These are phyloP conservation scores for Zygoascus sp. DNA, from an alignment of 1,139 yeast species.

Conservation along the genomic window DNA sequence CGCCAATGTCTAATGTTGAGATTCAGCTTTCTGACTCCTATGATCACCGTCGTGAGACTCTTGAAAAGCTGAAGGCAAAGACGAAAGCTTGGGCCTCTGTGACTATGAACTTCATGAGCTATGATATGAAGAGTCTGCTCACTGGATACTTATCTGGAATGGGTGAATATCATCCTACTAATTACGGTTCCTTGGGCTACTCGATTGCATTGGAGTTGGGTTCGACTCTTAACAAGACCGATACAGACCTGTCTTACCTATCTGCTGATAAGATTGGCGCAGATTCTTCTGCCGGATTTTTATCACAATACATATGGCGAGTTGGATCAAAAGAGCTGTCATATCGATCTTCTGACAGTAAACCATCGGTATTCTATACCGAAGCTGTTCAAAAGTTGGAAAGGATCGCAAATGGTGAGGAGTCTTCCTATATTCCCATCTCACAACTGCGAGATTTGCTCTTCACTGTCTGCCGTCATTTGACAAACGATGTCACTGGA, in stretches of 20 bases:
- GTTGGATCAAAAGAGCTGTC: constrained; percentile 20
- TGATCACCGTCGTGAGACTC: constrained; percentile 67
- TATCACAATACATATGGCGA: constrained; percentile 77
- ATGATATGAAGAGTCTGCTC: constrained; percentile 72
- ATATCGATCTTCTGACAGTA: constrained; percentile 32
- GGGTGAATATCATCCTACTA: constrained; percentile 32
- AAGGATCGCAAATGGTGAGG: constrained; percentile 14
- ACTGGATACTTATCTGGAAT: constrained; percentile 63
- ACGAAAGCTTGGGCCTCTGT: constrained; percentile 64
- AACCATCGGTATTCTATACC: constrained; percentile 6
- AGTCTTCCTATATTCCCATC: constrained; percentile 17
- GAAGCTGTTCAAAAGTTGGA: constrained; percentile 21
- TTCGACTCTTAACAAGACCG: constrained; percentile 60
- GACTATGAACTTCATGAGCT: constrained; percentile 53
- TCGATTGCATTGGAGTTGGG: constrained; percentile 90
- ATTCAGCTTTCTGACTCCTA: constrained; percentile 74
- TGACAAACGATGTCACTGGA: constrained; percentile 23
- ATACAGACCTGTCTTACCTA: constrained; percentile 36
- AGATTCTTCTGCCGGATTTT: constrained; percentile 65
- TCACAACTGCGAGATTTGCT: constrained; percentile 29
- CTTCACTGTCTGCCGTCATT: constrained; percentile 28
- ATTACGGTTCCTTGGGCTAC: constrained; percentile 64
- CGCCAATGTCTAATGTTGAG: constrained; percentile 52
- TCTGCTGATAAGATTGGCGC: constrained; percentile 31
- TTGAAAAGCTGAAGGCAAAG: constrained; percentile 53